Evolutionary conservation across 257 asterid species (phyloP).

Genomic region (Penstemon newberryi): DNA sequence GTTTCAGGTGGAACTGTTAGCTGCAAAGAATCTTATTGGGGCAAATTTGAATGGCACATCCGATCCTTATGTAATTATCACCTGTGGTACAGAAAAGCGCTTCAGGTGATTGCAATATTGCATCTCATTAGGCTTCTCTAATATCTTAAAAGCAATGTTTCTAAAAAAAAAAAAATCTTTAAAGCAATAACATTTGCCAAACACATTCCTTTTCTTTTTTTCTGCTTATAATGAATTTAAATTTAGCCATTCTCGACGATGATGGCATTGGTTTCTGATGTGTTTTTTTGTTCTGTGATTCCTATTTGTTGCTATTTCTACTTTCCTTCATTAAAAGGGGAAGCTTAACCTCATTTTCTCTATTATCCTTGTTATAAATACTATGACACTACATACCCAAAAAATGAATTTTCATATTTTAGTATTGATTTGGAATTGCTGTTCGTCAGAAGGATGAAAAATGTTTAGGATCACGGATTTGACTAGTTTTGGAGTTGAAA

Average conservation of each 20-base stretch:
- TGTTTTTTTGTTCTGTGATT: background rate
- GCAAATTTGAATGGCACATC: constrained; percentile 96
- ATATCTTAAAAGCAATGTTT: constrained; percentile 2
- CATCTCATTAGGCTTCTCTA: constrained; percentile 27
- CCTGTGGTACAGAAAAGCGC: constrained; percentile 85
- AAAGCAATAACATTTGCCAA: background rate
- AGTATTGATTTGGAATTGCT: background rate
- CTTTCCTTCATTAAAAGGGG: background rate
- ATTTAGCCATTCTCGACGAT: background rate
- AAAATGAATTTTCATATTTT: no score
- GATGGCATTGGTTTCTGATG: constrained; percentile 21
- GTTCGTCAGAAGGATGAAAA: background rate
- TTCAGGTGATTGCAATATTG: constrained; percentile 67
- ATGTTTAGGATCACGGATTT: background rate
- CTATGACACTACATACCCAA: no score
- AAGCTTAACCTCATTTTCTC: constrained; percentile 1
- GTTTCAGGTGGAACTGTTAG: constrained; percentile 79
- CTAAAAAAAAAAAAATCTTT: background rate
- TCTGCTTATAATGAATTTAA: constrained; percentile 1
- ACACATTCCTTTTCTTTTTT: constrained; percentile 1
- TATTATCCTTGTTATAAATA: no score
- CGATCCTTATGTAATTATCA: constrained; percentile 91
- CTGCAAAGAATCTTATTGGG: constrained; percentile 89
- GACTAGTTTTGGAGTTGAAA: background rate
- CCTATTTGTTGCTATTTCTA: constrained; percentile 5